Evolutionary conservation across 306 rosid genomes (phyloP), one percentile per base, ranked within the genome.

Genomic region (Pueraria montana): DNA sequence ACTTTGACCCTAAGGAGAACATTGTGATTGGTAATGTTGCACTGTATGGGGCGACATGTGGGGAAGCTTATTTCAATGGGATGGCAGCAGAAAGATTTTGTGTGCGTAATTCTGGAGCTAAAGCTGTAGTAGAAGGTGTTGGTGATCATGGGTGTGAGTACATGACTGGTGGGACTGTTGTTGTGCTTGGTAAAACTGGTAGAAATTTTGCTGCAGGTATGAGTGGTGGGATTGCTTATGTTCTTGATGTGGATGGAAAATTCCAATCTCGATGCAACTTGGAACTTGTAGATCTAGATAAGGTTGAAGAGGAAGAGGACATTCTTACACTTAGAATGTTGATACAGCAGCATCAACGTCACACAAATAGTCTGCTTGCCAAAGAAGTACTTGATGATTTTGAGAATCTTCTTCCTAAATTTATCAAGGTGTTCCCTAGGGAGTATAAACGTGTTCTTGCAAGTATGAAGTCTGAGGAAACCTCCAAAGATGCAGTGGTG

Each of bases 71-170:
- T 87, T 96, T 96, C 91, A 91, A 94, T 83, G 99, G 99, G 63
- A 96, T 96, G 99, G 99, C 99, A 70, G 99, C 99, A 18, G 99
- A 96, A 89, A 94, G 99, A 84, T 96, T 96, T 86, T 94, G 94
- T 62, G 99, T 96, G 40, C 98, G 99, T 67, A 96, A 96, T 84
- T 96, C 99, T 11, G 99, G 99, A 84, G 98, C 97, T 18, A 90
- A 55, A 87, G 97, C 99, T 23, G 97, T 96, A 72, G 99, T 94
- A 80, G 99, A 96, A 88, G 99, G 99, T 77, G 97, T 96, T 81
- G 99, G 99, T 56, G 99, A 96, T 86, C 99, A 96, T 82, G 99
- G 99, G 55, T 96, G 99, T 76, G 99, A 96, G 88, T 96, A 94
- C 79, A 96, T 96, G 99, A 96, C 99, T 24, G 99, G 99, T 48